Percentiles rank a stretch among this genome's conserved stretches.
Evolutionary conservation across 192 early-diverging fungal species (phyloP).

Genomic region (Diversispora epigaea): DNA sequence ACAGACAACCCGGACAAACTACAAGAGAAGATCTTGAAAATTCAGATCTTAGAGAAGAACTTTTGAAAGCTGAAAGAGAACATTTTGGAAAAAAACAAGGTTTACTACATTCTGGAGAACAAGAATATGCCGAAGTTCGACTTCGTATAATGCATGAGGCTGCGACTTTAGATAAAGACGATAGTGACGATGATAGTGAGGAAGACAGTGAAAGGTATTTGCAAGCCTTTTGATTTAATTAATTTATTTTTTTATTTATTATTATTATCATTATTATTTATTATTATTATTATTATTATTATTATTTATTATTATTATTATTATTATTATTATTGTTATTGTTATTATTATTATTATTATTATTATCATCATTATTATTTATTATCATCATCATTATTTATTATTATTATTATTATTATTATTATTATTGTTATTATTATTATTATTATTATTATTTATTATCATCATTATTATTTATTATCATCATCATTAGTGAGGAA

Average conservation of each 20-base stretch:
- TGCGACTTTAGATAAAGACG: slow-evolving; percentile 56
- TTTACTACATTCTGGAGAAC: slow-evolving; percentile 4
- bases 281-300: no score
- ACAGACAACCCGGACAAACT: slow-evolving; percentile 68
- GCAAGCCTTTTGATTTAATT: neutral
- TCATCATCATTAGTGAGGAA: slow-evolving; percentile 39
- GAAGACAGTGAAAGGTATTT: slow-evolving; percentile 42
- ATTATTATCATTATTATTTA: no score
- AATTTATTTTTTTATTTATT: neutral
- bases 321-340: neutral
- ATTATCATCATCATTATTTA: slow-evolving; percentile 6
- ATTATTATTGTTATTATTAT: neutral
- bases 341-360: neutral
- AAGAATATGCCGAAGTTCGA: slow-evolving; percentile 37
- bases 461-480: slow-evolving; percentile 3
- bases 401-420: no score
- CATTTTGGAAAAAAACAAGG: slow-evolving; percentile 48
- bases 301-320: no score
- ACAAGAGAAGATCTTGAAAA: slow-evolving; percentile 55
- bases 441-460: neutral
- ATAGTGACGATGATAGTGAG: slow-evolving; percentile 57
- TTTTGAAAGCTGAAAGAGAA: slow-evolving; percentile 64
- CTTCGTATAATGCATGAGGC: slow-evolving; percentile 48
- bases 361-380: slow-evolving; percentile 1
- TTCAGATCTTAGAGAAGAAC: slow-evolving; percentile 64